Evolutionary conservation across 73 alveolate genomes (phyloP), one percentile per base, ranked within the genome.

Genomic region (Stentor roeselii): DNA sequence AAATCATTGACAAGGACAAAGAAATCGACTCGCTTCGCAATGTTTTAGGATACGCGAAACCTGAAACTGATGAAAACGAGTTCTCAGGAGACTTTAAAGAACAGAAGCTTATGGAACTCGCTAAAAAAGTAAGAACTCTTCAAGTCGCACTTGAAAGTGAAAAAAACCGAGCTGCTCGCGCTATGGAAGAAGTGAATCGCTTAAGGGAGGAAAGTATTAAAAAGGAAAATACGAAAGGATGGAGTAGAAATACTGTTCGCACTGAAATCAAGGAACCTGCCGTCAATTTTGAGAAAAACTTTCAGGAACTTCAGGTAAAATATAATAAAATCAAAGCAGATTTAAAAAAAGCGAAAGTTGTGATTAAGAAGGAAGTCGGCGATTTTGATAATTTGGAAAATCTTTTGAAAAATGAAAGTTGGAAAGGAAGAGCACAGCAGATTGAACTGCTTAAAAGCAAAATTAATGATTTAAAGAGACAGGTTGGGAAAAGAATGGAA

Each of bases 391-490:
- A 32, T 2, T 67, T 67, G 37, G 80, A 67, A 15, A n/a, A n/a
- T 36, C 80, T 67, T 67, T 30, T 27, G 0, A 67, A 67, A 67
- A 21, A 21, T 21, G 80, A 67, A 67, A 67, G 42, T 27, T 67
- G 80, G 37, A 67, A 32, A 67, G 80, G 80, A 67, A 67, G 80
- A 32, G 80, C 80, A 21, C 80, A 67, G 34, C 80, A 67, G 34
- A 67, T 67, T 21, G 80, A 67, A n/a, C 11, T 32, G 11, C 80
- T 67, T 67, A 67, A 67, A 32, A 27, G 42, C 34, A 67, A 34
- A 32, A 21, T 67, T 67, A 67, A 67, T 2, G 80, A 67, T 67
- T 67, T 67, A 67, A 67, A 2, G 34, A 21, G 80, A 67, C 80
- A 67, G 41, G 2, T 32, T 21, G 80, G 80, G 34, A 67, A 67